Base-by-base conservation (phyloP, 2,329 filamentous ascomycete genomes). In the Neonectria faginata region DNA sequence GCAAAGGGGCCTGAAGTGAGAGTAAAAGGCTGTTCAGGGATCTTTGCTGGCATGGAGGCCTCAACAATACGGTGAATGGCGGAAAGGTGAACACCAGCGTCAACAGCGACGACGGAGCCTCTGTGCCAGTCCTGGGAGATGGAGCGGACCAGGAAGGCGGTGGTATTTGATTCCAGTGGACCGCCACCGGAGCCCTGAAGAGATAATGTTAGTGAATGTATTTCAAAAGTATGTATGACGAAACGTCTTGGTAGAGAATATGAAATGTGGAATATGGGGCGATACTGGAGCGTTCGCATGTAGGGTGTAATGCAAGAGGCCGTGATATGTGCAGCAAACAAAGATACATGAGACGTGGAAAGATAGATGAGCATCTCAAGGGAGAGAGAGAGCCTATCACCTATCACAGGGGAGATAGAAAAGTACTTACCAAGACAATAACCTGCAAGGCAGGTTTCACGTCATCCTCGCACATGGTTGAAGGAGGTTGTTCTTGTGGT, bases 31-130 rank as follows among this genome's bases (percentile, higher is more conserved):
- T 64, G 47, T 39, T 73, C 59, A 6, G 77, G 76, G 2, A 72
- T 63, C n/a, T 75, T 71, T 47, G 72, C 74, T 3, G 80, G 79
- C 16, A 85, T 78, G 3, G 83, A 82, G n/a, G 83, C 77, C 66
- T 93, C 85, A 27, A 99, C 84, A 52, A 97, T 92, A 52, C 88
- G 86, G n/a, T 89, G 88, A 61, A 99, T 97, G 60, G 93, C 89
- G 29, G 92, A 89, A 44, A 99, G 86, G 77, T 97, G 92, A 33
- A 94, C 93, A 52, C 96, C 96, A 10, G 94, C 94, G 82, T 99
- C 96, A 57, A 99, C 91, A n/a, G 95, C 94, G 29, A 98, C 84
- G 44, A 97, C 79, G 0, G 94, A 97, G 48, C 92, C 91, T 72
- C 90, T 91, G 53, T 86, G 83, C 96, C 96, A 99, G 66, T 89